Base-by-base conservation (phyloP, 768 basidiomycete species). In the Mycena sanguinolenta region DNA sequence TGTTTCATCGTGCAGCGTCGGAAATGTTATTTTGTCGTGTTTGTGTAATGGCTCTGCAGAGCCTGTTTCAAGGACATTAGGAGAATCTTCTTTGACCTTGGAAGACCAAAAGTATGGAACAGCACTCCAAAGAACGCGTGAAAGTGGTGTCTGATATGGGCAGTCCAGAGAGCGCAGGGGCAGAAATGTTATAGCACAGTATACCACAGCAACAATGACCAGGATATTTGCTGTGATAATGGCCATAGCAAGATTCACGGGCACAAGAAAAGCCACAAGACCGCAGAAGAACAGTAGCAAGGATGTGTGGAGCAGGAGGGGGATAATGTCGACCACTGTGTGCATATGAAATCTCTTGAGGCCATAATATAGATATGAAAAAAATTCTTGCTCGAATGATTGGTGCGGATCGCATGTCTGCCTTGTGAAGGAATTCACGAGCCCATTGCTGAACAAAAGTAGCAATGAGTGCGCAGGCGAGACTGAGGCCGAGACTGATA, bases 71-170 rank as follows among this genome's bases (percentile, higher is more conserved):
- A 36, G 4, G 21, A 44, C n/a, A 21, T 27, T 52, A n/a, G n/a
- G n/a, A n/a, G n/a, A n/a, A n/a, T n/a, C n/a, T n/a, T n/a, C n/a
- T n/a, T n/a, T n/a, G n/a, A n/a, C n/a, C n/a, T n/a, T n/a, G n/a
- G n/a, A n/a, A n/a, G n/a, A n/a, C n/a, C n/a, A n/a, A n/a, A n/a
- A n/a, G n/a, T n/a, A n/a, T n/a, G n/a, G n/a, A n/a, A n/a, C n/a
- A n/a, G n/a, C n/a, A n/a, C n/a, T n/a, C 32, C 34, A 19, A 21
- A 54, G 12, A 9, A 12, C 17, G 7, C n/a, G 34, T 17, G 55
- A 57, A n/a, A 57, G 34, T 9, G 55, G 55, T 10, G 55, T 57
- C 30, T 17, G 55, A 16, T 57, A 57, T 23, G 55, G 55, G 16
- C 55, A 57, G 34, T 57, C 55, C 34, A 36, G 13, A 36, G 34